Percentiles rank a stretch among this genome's conserved stretches.
These are phyloP conservation scores for Aspergillus cristatus DNA, from an alignment of 495 filamentous ascomycete genomes.

Conservation along the genomic window DNA sequence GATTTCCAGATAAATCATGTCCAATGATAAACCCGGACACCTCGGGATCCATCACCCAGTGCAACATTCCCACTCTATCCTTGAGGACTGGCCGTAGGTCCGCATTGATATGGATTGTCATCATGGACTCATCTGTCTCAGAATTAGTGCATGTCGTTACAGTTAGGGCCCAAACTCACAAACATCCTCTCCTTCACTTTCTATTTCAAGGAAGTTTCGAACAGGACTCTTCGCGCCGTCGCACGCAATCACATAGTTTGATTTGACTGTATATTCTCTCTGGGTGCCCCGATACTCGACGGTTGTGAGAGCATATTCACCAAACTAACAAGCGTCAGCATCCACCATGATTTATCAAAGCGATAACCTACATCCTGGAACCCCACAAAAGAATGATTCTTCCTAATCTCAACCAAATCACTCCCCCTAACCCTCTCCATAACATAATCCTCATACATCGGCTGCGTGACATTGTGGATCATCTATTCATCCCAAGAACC, in stretches of 20 bases:
- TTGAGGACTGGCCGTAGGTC: constrained; percentile 24
- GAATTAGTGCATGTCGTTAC: too few species aligned
- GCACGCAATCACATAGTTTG: constrained; percentile 24
- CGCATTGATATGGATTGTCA: constrained; percentile 38
- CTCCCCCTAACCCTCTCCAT: constrained; percentile 1
- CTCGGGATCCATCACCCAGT: constrained; percentile 35
- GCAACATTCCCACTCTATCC: constrained; percentile 33
- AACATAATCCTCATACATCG: constrained; percentile 15
- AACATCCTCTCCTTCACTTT: constrained; percentile 30
- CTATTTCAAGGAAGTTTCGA: constrained; percentile 19
- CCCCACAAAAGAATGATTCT: constrained; percentile 15
- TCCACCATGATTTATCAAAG: background rate
- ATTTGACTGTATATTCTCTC: constrained; percentile 11
- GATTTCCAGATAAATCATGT: constrained; percentile 28
- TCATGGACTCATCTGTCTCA: constrained; percentile 33
- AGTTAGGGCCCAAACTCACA: too few species aligned
- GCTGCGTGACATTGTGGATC: constrained; percentile 27
- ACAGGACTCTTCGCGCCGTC: constrained; percentile 31
- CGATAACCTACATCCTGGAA: constrained; percentile 10
- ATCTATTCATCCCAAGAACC: constrained; percentile 10
- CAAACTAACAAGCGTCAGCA: constrained; percentile 3
- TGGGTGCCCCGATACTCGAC: constrained; percentile 12
- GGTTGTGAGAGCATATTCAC: constrained; percentile 10
- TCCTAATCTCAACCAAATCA: constrained; percentile 10
- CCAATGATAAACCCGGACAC: constrained; percentile 32